A percentile compares a stretch with the other conserved stretches of the same genome.
Conservation (phyloP, 345 rosid genomes). For the Nephelium lappaceum region DNA sequence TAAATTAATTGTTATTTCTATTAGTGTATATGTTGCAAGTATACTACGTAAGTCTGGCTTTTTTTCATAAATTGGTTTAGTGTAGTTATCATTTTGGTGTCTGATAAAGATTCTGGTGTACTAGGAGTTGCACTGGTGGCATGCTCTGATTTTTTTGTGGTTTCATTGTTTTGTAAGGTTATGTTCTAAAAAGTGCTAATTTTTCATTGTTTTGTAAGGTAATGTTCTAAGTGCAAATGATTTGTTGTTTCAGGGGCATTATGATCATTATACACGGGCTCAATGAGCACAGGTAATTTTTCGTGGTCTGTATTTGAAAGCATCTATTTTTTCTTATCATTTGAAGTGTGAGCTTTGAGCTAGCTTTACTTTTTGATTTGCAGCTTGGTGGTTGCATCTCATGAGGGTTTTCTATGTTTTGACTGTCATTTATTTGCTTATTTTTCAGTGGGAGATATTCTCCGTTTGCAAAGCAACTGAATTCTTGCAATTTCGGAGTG, state of each 20-base stretch:
- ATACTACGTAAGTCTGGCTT: too few relatives aligned
- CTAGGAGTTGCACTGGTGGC: background rate
- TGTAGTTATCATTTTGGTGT: background rate
- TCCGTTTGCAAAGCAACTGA: conserved; percentile 86
- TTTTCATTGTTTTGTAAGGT: background rate
- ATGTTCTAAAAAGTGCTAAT: too few relatives aligned
- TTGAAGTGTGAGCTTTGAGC: too few relatives aligned
- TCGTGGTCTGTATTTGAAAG: background rate
- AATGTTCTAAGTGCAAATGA: conserved; percentile 1
- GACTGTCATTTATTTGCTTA: too few relatives aligned
- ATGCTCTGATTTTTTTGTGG: conserved; percentile 10
- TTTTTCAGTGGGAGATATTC: conserved; percentile 82
- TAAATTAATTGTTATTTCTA: too few relatives aligned
- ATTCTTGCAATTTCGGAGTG: conserved; percentile 66
- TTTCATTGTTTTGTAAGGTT: conserved; percentile 3
- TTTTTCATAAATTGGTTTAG: background rate
- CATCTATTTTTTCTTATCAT: background rate
- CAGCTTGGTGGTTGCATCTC: background rate
- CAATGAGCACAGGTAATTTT: conserved; percentile 88
- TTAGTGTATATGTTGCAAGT: too few relatives aligned
- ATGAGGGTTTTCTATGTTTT: background rate
- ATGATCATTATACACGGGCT: conserved; percentile 88
- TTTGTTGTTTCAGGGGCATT: conserved; percentile 66
- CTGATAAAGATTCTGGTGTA: background rate
- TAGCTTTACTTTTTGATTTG: background rate